Base-by-base conservation (phyloP, 2,329 filamentous ascomycete genomes). In the Verticillium longisporum region DNA sequence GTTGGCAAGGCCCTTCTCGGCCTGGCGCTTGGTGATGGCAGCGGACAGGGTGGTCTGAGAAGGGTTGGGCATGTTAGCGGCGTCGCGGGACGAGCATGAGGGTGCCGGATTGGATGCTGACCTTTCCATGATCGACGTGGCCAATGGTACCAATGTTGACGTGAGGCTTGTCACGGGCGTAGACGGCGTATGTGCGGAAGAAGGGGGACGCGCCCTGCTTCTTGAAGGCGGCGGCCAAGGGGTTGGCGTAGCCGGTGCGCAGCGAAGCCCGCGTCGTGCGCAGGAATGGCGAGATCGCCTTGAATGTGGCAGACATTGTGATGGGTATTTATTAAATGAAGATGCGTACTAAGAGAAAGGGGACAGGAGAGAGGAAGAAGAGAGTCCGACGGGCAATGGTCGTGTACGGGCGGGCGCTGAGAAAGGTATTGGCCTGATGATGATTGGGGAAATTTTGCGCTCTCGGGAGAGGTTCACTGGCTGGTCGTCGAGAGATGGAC, bases 61-160 rank as follows among this genome's bases (percentile, higher is more conserved):
- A 32, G 56, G 56, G 63, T 63, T 31, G 26, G 26, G 14, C 60
- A 70, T 66, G 55, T 60, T 33, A 53, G 34, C 37, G 53, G n/a
- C 33, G 54, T n/a, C 54, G 6, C 31, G 26, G 26, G 54, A 33
- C 4, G 31, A 55, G 9, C 18, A 14, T 14, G 18, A 21, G 50
- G 26, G 21, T 11, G 31, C 3, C 50, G 2, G 58, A 31, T 37
- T 6, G 53, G 56, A 63, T 34, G 62, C 67, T 80, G 4, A 96
- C 93, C 90, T 99, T 99, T 83, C 94, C 94, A 82, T 99, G 94
- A 86, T 99, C 95, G 80, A 99, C 95, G 83, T 99, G 95, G 71
- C 95, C 95, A 80, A 99, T 99, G 70, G 95, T 99, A 91, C 95
- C 95, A 73, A 99, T 95, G 82, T 99, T 99, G 68, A 99, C 94